Conservation (phyloP, 2,329 filamentous ascomycete species). For the Stachybotrys echinatus region DNA sequence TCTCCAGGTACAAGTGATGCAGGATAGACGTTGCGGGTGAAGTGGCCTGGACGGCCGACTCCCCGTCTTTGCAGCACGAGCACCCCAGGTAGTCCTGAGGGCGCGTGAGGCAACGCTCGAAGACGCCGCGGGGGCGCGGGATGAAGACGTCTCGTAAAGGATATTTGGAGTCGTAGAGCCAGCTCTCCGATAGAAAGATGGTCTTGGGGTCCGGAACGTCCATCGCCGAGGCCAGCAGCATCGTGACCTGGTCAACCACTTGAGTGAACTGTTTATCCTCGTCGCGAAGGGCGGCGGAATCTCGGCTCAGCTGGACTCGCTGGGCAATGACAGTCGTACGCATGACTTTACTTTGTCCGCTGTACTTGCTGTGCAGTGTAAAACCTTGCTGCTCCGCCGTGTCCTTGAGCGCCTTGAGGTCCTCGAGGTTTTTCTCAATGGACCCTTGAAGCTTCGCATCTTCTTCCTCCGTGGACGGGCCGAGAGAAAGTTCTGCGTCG, state of each 20-base stretch:
- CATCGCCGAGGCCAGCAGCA: conserved; percentile 18
- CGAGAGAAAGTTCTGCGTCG: conserved; percentile 29
- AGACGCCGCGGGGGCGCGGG: conserved; percentile 62
- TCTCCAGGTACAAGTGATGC: conserved; percentile 75
- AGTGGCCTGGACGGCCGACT: conserved; percentile 49
- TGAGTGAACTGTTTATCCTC: conserved; percentile 67
- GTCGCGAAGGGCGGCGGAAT: conserved; percentile 64
- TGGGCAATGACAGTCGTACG: conserved; percentile 77
- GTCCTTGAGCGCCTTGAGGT: conserved; percentile 41
- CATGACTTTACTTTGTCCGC: conserved; percentile 62
- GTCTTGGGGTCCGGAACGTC: conserved; percentile 23
- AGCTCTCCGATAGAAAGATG: conserved; percentile 63
- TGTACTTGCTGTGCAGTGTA: conserved; percentile 68
- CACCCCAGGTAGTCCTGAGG: conserved; percentile 77
- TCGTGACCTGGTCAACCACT: conserved; percentile 48
- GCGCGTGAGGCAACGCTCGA: conserved; percentile 65
- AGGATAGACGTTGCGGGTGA: conserved; percentile 68
- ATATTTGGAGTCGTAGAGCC: conserved; percentile 67
- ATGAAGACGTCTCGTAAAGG: conserved; percentile 71
- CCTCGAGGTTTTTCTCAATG: conserved; percentile 35
- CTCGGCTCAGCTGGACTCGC: conserved; percentile 73
- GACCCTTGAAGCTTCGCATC: conserved; percentile 21
- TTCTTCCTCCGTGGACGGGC: conserved; percentile 22
- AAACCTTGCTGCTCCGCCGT: conserved; percentile 38
- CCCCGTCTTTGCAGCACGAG: conserved; percentile 54